These are phyloP conservation scores for Cynanchum wilfordii DNA, from an alignment of 257 asterid genomes.

Conservation along the genomic window DNA sequence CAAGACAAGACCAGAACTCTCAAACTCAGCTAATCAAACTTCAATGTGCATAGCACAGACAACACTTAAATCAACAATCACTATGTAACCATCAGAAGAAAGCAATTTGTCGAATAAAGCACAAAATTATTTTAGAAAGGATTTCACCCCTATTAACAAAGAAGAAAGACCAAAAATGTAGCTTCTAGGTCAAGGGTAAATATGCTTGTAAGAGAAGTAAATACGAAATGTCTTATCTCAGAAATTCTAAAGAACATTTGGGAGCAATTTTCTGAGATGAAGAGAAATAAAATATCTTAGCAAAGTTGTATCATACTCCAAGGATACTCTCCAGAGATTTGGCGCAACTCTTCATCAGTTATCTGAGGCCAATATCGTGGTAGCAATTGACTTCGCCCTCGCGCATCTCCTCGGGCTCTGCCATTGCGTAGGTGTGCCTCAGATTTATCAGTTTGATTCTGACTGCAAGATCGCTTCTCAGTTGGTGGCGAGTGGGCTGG, in stretches of 20 bases:
- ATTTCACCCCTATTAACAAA: not conserved
- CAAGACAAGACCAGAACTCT: constrained; percentile 4
- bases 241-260: not conserved
- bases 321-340: constrained; percentile 72
- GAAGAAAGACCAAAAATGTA: not conserved
- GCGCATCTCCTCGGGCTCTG: constrained; percentile 46
- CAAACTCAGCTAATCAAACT: not conserved
- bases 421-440: constrained; percentile 5
- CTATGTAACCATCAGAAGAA: not conserved
- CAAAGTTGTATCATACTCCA: not conserved
- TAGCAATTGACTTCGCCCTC: constrained; percentile 55
- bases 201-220: not conserved
- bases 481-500: constrained; percentile 23
- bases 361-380: constrained; percentile 64
- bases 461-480: constrained; percentile 39
- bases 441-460: constrained; percentile 5
- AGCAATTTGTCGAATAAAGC: not conserved
- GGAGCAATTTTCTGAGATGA: not conserved
- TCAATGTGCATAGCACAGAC: too few species aligned
- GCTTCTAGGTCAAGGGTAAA: not conserved
- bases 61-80: not conserved
- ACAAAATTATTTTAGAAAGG: not conserved
- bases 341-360: constrained; percentile 55
- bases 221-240: not conserved
- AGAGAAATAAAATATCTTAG: not conserved